Evolutionary conservation across 257 asterid species (phyloP).

Genomic region (Prunella vulgaris): DNA sequence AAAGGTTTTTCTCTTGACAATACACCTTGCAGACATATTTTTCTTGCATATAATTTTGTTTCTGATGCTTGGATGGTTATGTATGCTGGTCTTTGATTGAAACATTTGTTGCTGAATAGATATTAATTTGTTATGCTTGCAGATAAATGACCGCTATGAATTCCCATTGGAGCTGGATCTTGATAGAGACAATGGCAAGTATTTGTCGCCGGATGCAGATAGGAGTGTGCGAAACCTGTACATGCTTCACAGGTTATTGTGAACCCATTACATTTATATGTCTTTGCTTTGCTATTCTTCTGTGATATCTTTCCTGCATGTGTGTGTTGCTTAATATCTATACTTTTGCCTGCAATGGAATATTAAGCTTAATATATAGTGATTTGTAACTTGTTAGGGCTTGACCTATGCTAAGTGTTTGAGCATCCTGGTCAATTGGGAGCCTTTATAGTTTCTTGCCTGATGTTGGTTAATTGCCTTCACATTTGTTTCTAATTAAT

Average conservation of each 20-base stretch:
- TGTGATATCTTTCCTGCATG: neutral
- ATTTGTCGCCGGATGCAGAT: constrained; percentile 87
- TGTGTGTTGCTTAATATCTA: neutral
- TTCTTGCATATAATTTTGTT: neutral
- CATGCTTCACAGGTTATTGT: constrained; percentile 76
- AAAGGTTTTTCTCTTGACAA: neutral
- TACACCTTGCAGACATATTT: neutral
- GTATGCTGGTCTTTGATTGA: constrained; percentile 7
- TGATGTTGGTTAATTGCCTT: neutral
- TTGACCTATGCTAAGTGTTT: neutral
- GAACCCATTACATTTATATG: constrained; percentile 5
- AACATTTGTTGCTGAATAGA: constrained; percentile 9
- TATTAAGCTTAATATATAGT: neutral
- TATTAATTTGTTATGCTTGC: constrained; percentile 20
- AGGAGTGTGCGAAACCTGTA: constrained; percentile 85
- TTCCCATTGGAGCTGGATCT: constrained; percentile 91
- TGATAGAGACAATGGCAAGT: constrained; percentile 83
- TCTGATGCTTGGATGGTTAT: neutral
- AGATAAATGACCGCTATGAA: constrained; percentile 94
- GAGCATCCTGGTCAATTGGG: neutral
- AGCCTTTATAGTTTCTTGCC: neutral
- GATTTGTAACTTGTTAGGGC: neutral
- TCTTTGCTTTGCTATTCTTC: neutral
- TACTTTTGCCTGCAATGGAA: neutral
- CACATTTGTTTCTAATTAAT: neutral